Percentiles rank a stretch among this genome's conserved stretches.
Conservation (phyloP, 139 green algal species). For the Chlamydomonas sp. region DNA sequence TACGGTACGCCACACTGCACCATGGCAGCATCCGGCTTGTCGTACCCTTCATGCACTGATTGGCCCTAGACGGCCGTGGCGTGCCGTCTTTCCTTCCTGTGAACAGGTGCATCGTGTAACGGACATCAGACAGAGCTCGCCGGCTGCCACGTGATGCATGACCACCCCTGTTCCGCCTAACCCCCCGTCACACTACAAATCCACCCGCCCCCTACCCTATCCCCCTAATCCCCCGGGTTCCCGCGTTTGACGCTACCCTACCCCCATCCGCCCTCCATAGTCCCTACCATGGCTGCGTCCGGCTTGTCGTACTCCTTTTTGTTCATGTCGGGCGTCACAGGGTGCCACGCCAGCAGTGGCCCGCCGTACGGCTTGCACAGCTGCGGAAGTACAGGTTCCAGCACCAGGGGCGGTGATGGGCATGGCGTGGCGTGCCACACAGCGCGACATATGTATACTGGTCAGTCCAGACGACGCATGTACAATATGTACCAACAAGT, state of each 20-base stretch:
- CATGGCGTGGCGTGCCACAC: background rate
- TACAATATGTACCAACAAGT: too few relatives aligned
- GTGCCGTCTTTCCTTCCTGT: too few relatives aligned
- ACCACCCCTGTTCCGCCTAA: too few relatives aligned
- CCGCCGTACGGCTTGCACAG: constrained; percentile 70
- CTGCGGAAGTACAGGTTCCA: background rate
- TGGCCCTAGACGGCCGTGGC: background rate
- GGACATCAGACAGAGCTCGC: too few relatives aligned
- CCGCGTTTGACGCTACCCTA: too few relatives aligned
- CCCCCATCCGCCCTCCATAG: background rate
- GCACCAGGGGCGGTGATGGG: background rate
- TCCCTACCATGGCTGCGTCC: constrained; percentile 15
- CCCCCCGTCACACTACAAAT: too few relatives aligned
- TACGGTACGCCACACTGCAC: background rate
- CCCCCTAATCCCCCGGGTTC: too few relatives aligned
- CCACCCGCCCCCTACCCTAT: too few relatives aligned
- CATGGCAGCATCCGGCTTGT: constrained; percentile 44
- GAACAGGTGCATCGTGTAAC: too few relatives aligned
- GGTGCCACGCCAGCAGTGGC: constrained; percentile 73
- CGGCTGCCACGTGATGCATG: too few relatives aligned
- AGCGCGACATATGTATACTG: background rate
- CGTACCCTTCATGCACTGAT: constrained; percentile 35
- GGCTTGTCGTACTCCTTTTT: constrained; percentile 61
- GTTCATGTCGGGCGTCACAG: constrained; percentile 76
- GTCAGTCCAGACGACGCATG: too few relatives aligned